phyloP scores from a whole-genome alignment of 768 basidiomycete genomes.

The Calocybe indica region DNA sequence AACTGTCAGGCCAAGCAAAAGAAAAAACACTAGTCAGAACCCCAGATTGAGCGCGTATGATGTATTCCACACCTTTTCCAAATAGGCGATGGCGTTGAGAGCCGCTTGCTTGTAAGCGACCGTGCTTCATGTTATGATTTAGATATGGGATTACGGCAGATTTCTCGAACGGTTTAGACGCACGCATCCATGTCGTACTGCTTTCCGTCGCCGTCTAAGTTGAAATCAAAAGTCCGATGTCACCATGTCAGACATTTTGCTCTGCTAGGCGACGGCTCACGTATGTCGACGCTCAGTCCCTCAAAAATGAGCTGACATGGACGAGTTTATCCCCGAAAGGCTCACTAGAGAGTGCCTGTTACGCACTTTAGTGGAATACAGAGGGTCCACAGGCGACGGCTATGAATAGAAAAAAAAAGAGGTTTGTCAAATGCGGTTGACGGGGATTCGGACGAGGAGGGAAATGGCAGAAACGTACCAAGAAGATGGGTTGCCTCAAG shows the following conservation, averaged over 20 bases:
- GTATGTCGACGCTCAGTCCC: constrained; percentile 67
- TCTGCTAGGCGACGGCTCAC: constrained; percentile 26
- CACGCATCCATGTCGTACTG: constrained; percentile 79
- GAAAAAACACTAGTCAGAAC: background rate
- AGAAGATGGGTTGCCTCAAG: constrained; percentile 68
- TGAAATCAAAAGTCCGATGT: background rate
- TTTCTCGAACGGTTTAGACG: constrained; percentile 11
- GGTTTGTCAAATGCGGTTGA: background rate
- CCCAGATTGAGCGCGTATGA: background rate
- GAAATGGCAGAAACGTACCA: constrained; percentile 31
- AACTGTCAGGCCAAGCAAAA: constrained; percentile 24
- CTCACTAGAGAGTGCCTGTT: background rate
- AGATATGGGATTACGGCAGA: background rate
- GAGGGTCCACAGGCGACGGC: constrained; percentile 72
- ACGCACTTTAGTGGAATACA: constrained; percentile 61
- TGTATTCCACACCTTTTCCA: constrained; percentile 45
- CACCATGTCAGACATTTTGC: background rate
- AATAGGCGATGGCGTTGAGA: constrained; percentile 67
- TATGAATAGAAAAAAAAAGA: constrained; percentile 14
- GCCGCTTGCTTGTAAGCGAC: constrained; percentile 81
- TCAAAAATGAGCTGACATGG: constrained; percentile 58
- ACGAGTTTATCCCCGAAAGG: background rate
- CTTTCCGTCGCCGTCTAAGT: constrained; percentile 60
- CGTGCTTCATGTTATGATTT: constrained; percentile 33
- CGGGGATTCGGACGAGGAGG: background rate